Evolutionary conservation across 2,329 filamentous ascomycete genomes (phyloP), one percentile per base, ranked within the genome.

Genomic region (Penicillium sp.): DNA sequence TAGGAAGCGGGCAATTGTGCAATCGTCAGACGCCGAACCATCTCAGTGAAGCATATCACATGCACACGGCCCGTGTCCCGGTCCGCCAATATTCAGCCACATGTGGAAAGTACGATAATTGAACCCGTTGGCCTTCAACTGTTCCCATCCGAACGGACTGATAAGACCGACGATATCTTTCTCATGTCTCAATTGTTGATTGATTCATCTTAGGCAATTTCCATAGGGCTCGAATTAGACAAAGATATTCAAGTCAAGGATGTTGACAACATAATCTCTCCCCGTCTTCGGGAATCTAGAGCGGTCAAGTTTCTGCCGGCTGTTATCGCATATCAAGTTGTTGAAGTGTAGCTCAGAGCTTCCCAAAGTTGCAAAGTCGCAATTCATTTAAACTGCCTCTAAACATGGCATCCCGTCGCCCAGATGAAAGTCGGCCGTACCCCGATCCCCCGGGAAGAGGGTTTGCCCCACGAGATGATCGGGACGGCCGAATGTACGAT

Each of bases 401-500:
- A 29, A 52, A 44, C 39, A 68, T 68, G 65, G 60, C 61, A 50
- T 56, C 60, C 52, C 50, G 59, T 26, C 55, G 57, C 43, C 51
- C 61, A 41, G 55, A 65, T 26, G 61, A 68, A 43, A 56, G 48
- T 38, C 60, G 60, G 38, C 56, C 60, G 36, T 48, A 54, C 12
- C 44, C 60, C 8, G 61, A 55, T 6, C 47, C 57, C 5, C n/a
- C 47, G 3, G 43, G 58, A n/a, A 50, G 65, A 43, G 57, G 56
- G 0, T 61, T 61, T 38, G 59, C 60, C 43, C 56, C 58, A 43
- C 59, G 57, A 45, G 63, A 68, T 42, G 66, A 73, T 47, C 62
- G 66, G 45, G 70, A 73, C 43, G 70, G 68, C 42, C 63, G 65
- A 43, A 73, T 75, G 66, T 75, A 75, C 55, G 72, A 75, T 55